Percentiles rank a stretch among this genome's conserved stretches.
These are phyloP conservation scores for Crucihimalaya himalaica DNA, from an alignment of 345 rosid species.

Conservation along the genomic window DNA sequence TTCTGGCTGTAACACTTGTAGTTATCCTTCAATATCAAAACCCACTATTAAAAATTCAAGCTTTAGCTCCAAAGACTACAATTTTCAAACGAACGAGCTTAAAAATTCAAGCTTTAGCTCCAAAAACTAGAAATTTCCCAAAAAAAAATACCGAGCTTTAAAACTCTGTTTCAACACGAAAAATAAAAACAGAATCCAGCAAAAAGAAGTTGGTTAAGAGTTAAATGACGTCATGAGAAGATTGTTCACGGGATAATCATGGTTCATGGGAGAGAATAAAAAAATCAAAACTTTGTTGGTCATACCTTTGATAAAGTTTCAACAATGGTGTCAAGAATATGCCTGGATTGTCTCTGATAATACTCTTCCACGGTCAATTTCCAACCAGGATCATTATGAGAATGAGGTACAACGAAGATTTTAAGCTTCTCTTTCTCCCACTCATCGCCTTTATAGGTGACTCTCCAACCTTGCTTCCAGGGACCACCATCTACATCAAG, in stretches of 20 bases:
- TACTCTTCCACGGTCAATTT: slow-evolving; percentile 96
- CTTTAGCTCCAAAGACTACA: background rate
- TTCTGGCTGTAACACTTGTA: background rate
- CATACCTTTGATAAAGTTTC: slow-evolving; percentile 88
- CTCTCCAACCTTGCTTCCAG: slow-evolving; percentile 98
- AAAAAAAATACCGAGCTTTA: background rate
- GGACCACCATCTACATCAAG: slow-evolving; percentile 82
- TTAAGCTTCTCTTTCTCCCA: slow-evolving; percentile 89
- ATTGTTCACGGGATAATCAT: slow-evolving; percentile 20
- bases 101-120: background rate
- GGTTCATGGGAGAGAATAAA: slow-evolving; percentile 7
- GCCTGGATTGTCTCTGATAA: slow-evolving; percentile 76
- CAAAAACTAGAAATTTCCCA: background rate
- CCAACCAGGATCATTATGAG: slow-evolving; percentile 99
- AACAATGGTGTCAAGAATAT: slow-evolving; percentile 85
- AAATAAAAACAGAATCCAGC: background rate
- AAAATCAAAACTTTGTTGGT: background rate
- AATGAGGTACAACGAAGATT: slow-evolving; percentile 90
- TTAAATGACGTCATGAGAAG: slow-evolving; percentile 30
- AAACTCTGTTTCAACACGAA: slow-evolving; percentile 5
- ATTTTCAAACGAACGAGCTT: background rate
- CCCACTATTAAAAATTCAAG: background rate
- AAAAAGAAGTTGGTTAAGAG: slow-evolving; percentile 2
- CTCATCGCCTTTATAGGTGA: slow-evolving; percentile 70
- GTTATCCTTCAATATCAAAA: background rate